phyloP scores from a whole-genome alignment of 2,329 filamentous ascomycete genomes.

The Sclerotinia subarctica region DNA sequence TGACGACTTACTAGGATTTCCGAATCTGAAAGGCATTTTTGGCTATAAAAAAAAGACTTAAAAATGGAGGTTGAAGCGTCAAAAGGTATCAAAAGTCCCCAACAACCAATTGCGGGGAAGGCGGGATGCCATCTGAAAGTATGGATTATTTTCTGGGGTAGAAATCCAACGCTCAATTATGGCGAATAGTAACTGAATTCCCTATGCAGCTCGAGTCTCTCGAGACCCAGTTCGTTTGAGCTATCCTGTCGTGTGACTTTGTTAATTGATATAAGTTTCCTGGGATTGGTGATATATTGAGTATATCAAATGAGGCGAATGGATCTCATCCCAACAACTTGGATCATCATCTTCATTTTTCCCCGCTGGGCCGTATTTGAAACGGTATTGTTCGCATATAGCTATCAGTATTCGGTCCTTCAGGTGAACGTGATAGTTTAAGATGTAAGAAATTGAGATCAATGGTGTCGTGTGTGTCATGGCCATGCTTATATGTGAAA shows the following conservation, averaged over 20 bases:
- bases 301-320: slow-evolving; percentile 6
- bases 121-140: not conserved
- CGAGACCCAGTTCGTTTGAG: not conserved
- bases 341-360: slow-evolving; percentile 6
- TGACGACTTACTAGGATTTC: not conserved
- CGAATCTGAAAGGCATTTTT: not conserved
- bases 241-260: slow-evolving; percentile 9
- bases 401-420: slow-evolving; percentile 10
- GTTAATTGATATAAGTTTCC: not conserved
- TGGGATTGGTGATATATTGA: not conserved
- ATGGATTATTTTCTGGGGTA: not conserved
- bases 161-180: not conserved
- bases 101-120: slow-evolving; percentile 9
- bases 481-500: not conserved
- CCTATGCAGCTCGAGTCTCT: slow-evolving; percentile 8
- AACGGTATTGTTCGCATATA: not conserved
- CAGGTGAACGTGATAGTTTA: slow-evolving; percentile 4
- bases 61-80: not conserved
- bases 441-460: not conserved
- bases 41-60: not conserved
- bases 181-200: not conserved
- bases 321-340: slow-evolving; percentile 17
- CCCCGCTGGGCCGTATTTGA: not conserved
- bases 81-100: not conserved
- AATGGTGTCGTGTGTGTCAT: not conserved